Base-by-base conservation (phyloP, 176 grass and related monocot genomes). In the Eragrostis nindensis region DNA sequence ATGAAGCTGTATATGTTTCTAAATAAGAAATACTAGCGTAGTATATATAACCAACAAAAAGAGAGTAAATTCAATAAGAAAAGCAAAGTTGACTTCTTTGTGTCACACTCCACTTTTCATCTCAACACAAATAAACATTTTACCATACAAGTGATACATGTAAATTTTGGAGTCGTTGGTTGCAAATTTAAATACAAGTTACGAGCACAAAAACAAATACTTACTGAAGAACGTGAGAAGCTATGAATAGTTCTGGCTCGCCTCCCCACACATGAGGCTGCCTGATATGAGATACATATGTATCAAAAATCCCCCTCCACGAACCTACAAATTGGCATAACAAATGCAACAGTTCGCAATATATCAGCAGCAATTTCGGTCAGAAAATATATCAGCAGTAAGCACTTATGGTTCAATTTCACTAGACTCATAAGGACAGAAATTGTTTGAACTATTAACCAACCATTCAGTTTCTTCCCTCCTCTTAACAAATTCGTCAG, bases 291-390 rank as follows among this genome's bases (percentile, higher is more conserved):
- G 96, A 88, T 50, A 95, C 90, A 74, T 99, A 95, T 39, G 82
- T 80, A 84, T 99, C 84, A 5, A 99, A n/a, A 99, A 89, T 93
- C 90, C 19, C 92, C 92, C 64, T 99, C 96, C 46, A 95, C 45
- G 74, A 95, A 93, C 92, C 96, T 99, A 72, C 22, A 55, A 59
- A 39, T 60, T 38, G 19, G 30, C 29, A 26, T 62, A 46, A 65
- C 26, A 74, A 42, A 88, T 40, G 25, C 45, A 52, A 22, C 3
- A 53, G 9, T 52, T 32, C 17, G 54, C 2, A 75, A 83, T 0
- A 25, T 76, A 63, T 68, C 5, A 45, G 49, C 18, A 24, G 53
- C 46, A 59, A 73, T 17, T n/a, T n/a, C n/a, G n/a, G n/a, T n/a
- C n/a, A n/a, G n/a, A n/a, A n/a, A n/a, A n/a, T n/a, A n/a, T n/a